Evolutionary conservation across 768 basidiomycete species (phyloP).

Genomic region (Termitomyces sp.): DNA sequence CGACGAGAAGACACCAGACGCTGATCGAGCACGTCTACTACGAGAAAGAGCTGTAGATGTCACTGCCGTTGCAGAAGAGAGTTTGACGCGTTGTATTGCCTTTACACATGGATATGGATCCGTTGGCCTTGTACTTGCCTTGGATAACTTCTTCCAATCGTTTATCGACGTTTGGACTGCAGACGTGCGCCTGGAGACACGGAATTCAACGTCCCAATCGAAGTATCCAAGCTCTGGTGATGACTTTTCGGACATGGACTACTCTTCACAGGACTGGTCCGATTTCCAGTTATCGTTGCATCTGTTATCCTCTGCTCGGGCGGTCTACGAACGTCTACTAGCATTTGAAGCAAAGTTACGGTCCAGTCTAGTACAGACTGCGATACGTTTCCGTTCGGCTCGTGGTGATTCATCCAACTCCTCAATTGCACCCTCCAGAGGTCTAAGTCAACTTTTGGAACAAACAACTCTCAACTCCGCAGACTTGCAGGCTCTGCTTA

Average conservation of each 20-base stretch:
- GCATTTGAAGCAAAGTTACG: constrained; percentile 70
- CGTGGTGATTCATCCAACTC: constrained; percentile 48
- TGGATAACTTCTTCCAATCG: constrained; percentile 64
- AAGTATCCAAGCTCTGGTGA: constrained; percentile 34
- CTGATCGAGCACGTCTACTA: constrained; percentile 57
- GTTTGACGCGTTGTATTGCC: constrained; percentile 61
- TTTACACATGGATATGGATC: constrained; percentile 92
- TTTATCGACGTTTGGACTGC: constrained; percentile 66
- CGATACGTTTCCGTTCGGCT: constrained; percentile 52
- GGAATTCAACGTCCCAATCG: constrained; percentile 21
- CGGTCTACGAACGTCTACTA: constrained; percentile 60
- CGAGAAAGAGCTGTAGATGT: constrained; percentile 73
- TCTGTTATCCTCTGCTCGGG: constrained; percentile 74
- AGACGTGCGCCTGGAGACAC: constrained; percentile 36
- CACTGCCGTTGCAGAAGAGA: constrained; percentile 76
- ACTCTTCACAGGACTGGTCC: constrained; percentile 85
- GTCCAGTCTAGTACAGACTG: constrained; percentile 50
- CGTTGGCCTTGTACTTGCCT: constrained; percentile 61
- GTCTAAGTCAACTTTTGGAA: constrained; percentile 67
- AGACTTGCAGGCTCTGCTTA: constrained; percentile 62
- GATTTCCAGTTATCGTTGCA: constrained; percentile 80
- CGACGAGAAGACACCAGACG: constrained; percentile 31
- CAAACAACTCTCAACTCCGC: constrained; percentile 83
- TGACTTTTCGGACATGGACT: constrained; percentile 79
- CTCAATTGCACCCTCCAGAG: constrained; percentile 54